Conservation (phyloP, 1,139 yeast species). For the Geotrichum siamense region DNA sequence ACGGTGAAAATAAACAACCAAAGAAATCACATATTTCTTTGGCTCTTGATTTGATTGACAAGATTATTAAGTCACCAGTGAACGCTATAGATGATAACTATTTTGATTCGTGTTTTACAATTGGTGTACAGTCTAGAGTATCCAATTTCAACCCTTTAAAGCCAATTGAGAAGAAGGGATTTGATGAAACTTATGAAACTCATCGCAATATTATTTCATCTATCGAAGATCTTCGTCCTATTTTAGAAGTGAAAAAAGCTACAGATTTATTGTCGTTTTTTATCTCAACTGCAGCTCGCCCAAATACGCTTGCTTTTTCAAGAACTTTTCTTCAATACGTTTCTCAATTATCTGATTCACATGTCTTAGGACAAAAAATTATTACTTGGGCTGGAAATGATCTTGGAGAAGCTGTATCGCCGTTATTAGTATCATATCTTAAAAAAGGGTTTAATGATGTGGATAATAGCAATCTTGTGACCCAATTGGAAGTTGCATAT, state of each 20-base stretch:
- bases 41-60: slow-evolving; percentile 11
- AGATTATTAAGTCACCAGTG: slow-evolving; percentile 4
- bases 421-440: slow-evolving; percentile 9
- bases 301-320: slow-evolving; percentile 24
- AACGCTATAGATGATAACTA: slow-evolving; percentile 1
- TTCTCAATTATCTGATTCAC: slow-evolving; percentile 14
- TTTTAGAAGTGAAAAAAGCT: slow-evolving; percentile 22
- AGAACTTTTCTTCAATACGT: slow-evolving; percentile 29
- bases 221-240: slow-evolving; percentile 21
- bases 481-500: slow-evolving; percentile 7
- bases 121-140: slow-evolving; percentile 29
- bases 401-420: slow-evolving; percentile 29
- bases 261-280: slow-evolving; percentile 25
- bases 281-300: slow-evolving; percentile 20
- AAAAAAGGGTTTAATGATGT: slow-evolving; percentile 3
- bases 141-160: slow-evolving; percentile 29
- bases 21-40: slow-evolving; percentile 13
- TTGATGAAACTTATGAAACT: slow-evolving; percentile 23
- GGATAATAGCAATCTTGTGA: slow-evolving; percentile 8
- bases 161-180: slow-evolving; percentile 21
- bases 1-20: slow-evolving; percentile 19
- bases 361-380: slow-evolving; percentile 23
- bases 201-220: slow-evolving; percentile 22
- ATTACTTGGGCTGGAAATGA: slow-evolving; percentile 31
- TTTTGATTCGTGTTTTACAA: slow-evolving; percentile 20